Conservation (phyloP, 1,284 basidiomycete species). For the Sporisorium graminicola region DNA sequence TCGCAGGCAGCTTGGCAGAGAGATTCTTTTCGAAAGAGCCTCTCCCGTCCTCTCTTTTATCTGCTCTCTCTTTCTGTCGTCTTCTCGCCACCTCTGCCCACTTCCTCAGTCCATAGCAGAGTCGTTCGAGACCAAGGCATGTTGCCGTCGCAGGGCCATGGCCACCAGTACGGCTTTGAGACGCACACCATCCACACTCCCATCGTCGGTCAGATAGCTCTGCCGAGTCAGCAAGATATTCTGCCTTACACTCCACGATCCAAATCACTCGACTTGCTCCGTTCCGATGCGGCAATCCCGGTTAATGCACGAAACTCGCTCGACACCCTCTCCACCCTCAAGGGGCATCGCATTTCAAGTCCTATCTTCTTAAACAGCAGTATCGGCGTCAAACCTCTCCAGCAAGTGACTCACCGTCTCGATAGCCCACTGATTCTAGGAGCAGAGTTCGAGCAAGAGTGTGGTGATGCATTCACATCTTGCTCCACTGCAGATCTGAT, state of each 20-base stretch:
- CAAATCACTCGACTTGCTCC: constrained; percentile 38
- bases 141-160: constrained; percentile 5
- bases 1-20: background rate
- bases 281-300: constrained; percentile 10
- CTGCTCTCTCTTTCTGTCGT: background rate
- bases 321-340: constrained; percentile 23
- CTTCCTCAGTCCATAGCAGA: background rate
- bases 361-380: constrained; percentile 44
- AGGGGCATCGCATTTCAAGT: constrained; percentile 28
- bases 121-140: background rate
- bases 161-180: constrained; percentile 15
- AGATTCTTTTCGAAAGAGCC: background rate
- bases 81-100: background rate
- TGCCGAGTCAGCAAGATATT: constrained; percentile 8
- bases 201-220: background rate
- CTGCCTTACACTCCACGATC: constrained; percentile 26
- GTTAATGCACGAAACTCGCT: constrained; percentile 19
- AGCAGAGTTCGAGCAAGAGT: background rate
- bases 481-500: background rate
- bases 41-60: background rate
- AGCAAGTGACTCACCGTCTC: background rate
- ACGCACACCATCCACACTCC: constrained; percentile 9
- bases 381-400: constrained; percentile 24
- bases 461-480: background rate
- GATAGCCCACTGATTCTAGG: background rate